Conservation (phyloP, 2,329 filamentous ascomycete species). For the Epichloe uncinata region DNA sequence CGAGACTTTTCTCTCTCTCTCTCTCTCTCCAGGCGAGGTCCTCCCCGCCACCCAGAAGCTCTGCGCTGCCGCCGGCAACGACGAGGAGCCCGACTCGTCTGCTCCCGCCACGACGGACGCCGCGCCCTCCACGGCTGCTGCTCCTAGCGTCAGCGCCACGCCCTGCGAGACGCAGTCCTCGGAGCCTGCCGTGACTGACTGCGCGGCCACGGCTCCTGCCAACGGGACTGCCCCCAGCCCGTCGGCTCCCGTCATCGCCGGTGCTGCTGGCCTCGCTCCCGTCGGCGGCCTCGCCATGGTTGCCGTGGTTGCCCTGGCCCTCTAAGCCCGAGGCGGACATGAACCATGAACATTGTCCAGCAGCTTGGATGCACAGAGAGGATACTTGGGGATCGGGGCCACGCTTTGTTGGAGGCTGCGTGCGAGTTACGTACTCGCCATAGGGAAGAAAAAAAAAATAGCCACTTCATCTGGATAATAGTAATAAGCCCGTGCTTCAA, state of each 20-base stretch:
- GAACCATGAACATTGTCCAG: too few relatives aligned
- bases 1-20: too few relatives aligned
- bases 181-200: slow-evolving; percentile 4
- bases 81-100: background rate
- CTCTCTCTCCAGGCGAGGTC: slow-evolving; percentile 28
- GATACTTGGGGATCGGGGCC: too few relatives aligned
- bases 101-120: background rate
- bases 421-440: slow-evolving; percentile 7
- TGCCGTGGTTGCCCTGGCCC: slow-evolving; percentile 20
- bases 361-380: background rate
- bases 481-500: slow-evolving; percentile 7
- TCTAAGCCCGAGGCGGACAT: slow-evolving; percentile 19
- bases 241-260: slow-evolving; percentile 12
- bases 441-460: too few relatives aligned
- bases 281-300: slow-evolving; percentile 21
- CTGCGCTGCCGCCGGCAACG: slow-evolving; percentile 13
- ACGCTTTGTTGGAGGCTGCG: too few relatives aligned
- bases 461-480: slow-evolving; percentile 13
- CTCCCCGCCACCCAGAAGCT: slow-evolving; percentile 24
- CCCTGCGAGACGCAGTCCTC: slow-evolving; percentile 4
- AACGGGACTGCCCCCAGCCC: slow-evolving; percentile 10
- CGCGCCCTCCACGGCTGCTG: slow-evolving; percentile 2
- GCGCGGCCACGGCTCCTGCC: slow-evolving; percentile 1
- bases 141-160: too few relatives aligned
- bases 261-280: slow-evolving; percentile 18